A percentile compares a stretch with the other conserved stretches of the same genome.
These are phyloP conservation scores for Pythium coloratum DNA, from an alignment of 352 stramenopile genomes.

Conservation along the genomic window DNA sequence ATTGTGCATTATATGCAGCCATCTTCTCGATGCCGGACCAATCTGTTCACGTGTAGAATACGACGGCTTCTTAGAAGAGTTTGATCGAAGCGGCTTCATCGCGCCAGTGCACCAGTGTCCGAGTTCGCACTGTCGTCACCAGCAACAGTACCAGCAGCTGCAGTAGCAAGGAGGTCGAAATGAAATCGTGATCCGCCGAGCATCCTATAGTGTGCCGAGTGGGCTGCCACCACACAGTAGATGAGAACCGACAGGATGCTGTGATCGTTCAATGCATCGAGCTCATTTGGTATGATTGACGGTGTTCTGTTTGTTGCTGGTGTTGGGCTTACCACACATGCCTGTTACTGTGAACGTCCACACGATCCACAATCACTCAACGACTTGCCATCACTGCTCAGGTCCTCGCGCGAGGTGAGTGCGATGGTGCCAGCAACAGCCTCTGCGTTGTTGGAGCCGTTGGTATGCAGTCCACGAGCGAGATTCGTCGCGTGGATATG, in stretches of 20 bases:
- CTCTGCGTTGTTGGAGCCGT: not conserved
- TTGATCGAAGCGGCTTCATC: slow-evolving; percentile 45
- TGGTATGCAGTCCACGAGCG: slow-evolving; percentile 23
- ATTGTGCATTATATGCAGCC: slow-evolving; percentile 1
- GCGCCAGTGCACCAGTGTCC: slow-evolving; percentile 42
- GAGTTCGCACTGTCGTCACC: slow-evolving; percentile 32
- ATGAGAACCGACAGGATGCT: too few species aligned
- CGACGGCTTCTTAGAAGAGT: slow-evolving; percentile 43
- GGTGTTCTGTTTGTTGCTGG: not conserved
- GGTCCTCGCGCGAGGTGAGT: slow-evolving; percentile 4
- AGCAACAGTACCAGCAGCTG: slow-evolving; percentile 20
- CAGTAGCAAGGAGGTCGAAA: not conserved
- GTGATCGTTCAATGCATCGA: too few species aligned
- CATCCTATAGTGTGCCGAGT: too few species aligned
- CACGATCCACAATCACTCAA: slow-evolving; percentile 28
- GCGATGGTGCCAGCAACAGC: slow-evolving; percentile 10
- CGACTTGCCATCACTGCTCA: slow-evolving; percentile 7
- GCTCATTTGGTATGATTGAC: too few species aligned
- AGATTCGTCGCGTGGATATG: slow-evolving; percentile 55
- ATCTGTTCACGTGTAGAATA: slow-evolving; percentile 49
- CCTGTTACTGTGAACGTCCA: slow-evolving; percentile 20
- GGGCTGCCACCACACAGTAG: too few species aligned
- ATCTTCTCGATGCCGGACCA: slow-evolving; percentile 30
- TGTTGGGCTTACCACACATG: not conserved
- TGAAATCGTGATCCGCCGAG: too few species aligned